Conservation (phyloP, 2,329 filamentous ascomycete genomes). For the Didymosphaeria variabile region DNA sequence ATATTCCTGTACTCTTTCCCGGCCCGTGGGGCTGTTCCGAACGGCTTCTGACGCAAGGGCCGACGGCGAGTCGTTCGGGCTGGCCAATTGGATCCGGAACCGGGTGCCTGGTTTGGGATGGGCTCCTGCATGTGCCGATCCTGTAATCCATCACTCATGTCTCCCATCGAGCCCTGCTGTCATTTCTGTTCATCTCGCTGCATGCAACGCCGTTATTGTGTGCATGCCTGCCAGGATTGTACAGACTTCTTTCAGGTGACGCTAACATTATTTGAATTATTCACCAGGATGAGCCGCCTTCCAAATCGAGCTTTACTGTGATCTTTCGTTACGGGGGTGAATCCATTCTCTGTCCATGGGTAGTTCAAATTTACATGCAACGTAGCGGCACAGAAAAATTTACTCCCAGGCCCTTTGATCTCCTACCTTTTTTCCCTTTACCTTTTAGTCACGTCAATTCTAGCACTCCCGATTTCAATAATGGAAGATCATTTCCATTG, state of each 20-base stretch:
- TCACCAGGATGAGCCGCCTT: neutral
- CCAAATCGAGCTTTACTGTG: too few relatives aligned
- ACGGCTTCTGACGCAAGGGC: neutral
- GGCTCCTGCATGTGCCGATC: slow-evolving; percentile 12
- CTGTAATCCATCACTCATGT: neutral
- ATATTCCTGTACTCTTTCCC: slow-evolving; percentile 16
- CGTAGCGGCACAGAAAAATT: too few relatives aligned
- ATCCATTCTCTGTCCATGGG: too few relatives aligned
- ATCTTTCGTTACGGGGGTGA: too few relatives aligned
- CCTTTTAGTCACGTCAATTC: too few relatives aligned
- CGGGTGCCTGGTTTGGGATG: slow-evolving; percentile 28
- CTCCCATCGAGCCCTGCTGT: neutral
- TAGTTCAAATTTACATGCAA: too few relatives aligned
- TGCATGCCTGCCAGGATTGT: neutral
- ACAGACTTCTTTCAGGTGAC: neutral
- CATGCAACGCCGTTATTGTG: slow-evolving; percentile 3
- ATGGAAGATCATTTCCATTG: too few relatives aligned
- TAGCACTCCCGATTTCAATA: too few relatives aligned
- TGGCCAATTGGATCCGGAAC: slow-evolving; percentile 28
- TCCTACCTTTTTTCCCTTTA: too few relatives aligned
- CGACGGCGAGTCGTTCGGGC: slow-evolving; percentile 3
- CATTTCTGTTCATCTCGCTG: neutral
- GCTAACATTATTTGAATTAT: neutral
- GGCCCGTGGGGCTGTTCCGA: slow-evolving; percentile 18
- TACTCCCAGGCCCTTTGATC: too few relatives aligned